Evolutionary conservation across 176 grass and related monocot species (phyloP), one percentile per base, ranked within the genome.

Genomic region (Oryza brachyantha): DNA sequence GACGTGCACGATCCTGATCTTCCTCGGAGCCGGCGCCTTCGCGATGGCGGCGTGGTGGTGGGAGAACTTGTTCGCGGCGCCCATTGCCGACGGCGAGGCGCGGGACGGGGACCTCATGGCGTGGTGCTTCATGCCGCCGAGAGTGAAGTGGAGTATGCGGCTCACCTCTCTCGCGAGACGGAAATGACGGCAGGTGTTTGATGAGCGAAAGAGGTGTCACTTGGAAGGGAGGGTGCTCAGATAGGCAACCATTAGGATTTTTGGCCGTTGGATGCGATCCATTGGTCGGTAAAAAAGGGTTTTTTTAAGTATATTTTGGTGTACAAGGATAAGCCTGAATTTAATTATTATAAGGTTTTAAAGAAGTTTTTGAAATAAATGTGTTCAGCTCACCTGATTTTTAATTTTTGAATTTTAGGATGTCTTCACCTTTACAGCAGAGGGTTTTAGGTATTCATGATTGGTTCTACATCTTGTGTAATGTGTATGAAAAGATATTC

Each of bases 1-100:
- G 54, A 90, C 50, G 81, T 92, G 84, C 28, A 92, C 75, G 76
- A 96, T 96, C 73, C 81, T 96, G 72, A 96, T 76, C 77, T 83
- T 86, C 34, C 70, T 76, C 63, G 52, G 81, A 1, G 31, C 31
- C 70, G 76, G 37, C 39, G 77, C 19, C 67, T 88, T 92, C 0
- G 73, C 90, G 40, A 84, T 72, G 50, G 24, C 29, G n/a, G n/a
- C n/a, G n/a, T n/a, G n/a, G n/a, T n/a, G n/a, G 58, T 58, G 83
- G 63, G 92, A 88, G 48, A 72, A 39, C 61, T 64, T 62, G 70
- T 64, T 70, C 61, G 39, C 21, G 48, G 48, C 13, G 43, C 79
- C 64, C 22, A 59, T 29, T 19, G 37, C 64, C 65, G 74, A 3
- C 32, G 76, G 2, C 37, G 42, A 36, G 36, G 28, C 63, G 7